phyloP scores from a whole-genome alignment of 208 protist genomes.

The Crithidia sp. region DNA sequence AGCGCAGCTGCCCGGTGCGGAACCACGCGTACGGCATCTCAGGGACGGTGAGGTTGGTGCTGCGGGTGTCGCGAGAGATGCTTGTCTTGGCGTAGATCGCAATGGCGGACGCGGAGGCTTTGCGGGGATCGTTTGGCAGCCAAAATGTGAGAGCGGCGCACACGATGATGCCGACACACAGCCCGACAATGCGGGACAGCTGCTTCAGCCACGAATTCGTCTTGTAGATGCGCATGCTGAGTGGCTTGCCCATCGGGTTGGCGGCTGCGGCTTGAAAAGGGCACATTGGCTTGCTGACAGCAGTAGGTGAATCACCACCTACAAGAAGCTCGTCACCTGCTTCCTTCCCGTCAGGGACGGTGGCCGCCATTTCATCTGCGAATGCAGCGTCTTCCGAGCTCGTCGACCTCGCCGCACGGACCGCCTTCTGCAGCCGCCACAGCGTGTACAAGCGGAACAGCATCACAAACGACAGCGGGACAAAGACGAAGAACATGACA shows the following conservation, averaged over 20 bases:
- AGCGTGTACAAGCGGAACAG: constrained; percentile 17
- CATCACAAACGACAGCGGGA: constrained; percentile 19
- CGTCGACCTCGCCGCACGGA: not conserved
- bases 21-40: constrained; percentile 56
- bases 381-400: not conserved
- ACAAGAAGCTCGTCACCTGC: not conserved
- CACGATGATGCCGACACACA: constrained; percentile 26
- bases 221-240: constrained; percentile 12
- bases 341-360: not conserved
- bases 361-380: not conserved
- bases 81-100: constrained; percentile 25
- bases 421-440: constrained; percentile 19
- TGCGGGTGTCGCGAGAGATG: constrained; percentile 6
- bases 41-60: constrained; percentile 28
- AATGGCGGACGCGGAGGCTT: constrained; percentile 30
- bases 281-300: not conserved
- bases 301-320: no score
- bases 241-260: constrained; percentile 15
- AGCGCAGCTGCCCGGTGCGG: constrained; percentile 37
- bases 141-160: constrained; percentile 46
- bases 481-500: constrained; percentile 17
- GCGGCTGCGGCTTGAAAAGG: not conserved
- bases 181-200: constrained; percentile 18
- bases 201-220: constrained; percentile 4
- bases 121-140: constrained; percentile 53